Evolutionary conservation across 352 stramenopile genomes (phyloP), one percentile per base, ranked within the genome.

Genomic region (Peronospora belbahrii): DNA sequence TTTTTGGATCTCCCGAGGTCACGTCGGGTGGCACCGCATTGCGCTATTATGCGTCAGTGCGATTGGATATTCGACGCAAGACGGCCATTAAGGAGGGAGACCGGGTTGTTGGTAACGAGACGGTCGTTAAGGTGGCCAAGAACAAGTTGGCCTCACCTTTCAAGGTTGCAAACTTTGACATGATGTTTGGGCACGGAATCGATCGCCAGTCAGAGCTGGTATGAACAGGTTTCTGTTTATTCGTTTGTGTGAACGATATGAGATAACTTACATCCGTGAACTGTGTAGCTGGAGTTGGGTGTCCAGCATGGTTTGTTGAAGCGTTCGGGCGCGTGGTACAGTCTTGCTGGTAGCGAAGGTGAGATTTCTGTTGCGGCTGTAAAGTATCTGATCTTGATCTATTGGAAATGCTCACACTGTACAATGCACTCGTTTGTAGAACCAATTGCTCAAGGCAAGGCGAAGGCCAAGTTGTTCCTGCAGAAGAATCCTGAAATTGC

Each of bases 81-180:
- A 90, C 74, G 5, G 76, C 80, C 8, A 92, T 95, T 54, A 96
- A 96, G 58, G 72, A 95, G 48, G 84, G 84, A 15, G 83, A 95
- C 44, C 71, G 80, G 34, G 86, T 98, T 54, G 77, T 96, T 14
- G 96, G 96, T 36, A 98, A 98, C 57, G 94, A 96, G 39, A 97
- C 96, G 45, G 94, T 96, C 25, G 95, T 99, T 38, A 98, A 98
- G 55, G 94, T 99, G 25, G 95, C 97, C 34, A 99, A 99, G 68
- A 99, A 98, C 77, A 99, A 99, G 70, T 65, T 98, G 22, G 94
- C 95, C 7, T 90, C 95, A 14, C 96, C 96, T 3, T 99, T 98
- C 62, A 93, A 95, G 52, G 67, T 81, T 14, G 91, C 96, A 3
- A 81, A 87, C 25, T 94, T 99, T 48, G 95, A 99, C 70, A 98